Conservation (phyloP, 306 rosid species). For the Heteromeles arbutifolia region DNA sequence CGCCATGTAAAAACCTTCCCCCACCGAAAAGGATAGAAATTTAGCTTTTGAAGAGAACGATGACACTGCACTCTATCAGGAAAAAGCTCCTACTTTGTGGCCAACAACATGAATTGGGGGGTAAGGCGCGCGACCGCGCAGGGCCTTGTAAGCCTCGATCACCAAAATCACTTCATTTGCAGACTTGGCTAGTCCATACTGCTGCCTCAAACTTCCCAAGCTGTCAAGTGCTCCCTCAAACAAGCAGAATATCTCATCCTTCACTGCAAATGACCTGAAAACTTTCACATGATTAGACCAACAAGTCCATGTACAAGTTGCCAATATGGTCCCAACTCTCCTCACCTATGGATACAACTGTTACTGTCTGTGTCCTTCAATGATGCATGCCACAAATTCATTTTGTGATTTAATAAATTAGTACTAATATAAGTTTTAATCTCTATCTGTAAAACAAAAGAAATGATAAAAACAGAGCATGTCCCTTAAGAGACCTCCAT, state of each 20-base stretch:
- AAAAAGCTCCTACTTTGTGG: constrained; percentile 42
- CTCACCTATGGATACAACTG: background rate
- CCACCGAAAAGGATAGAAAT: no score
- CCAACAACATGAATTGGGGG: constrained; percentile 90
- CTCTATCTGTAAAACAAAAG: background rate
- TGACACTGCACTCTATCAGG: background rate
- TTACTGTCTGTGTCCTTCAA: background rate
- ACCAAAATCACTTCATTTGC: constrained; percentile 72
- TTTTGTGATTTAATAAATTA: no score
- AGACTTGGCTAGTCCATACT: constrained; percentile 73
- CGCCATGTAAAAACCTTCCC: no score
- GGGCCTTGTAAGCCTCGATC: constrained; percentile 91
- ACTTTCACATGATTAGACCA: background rate
- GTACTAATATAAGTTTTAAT: no score
- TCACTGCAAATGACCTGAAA: constrained; percentile 85
- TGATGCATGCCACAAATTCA: background rate
- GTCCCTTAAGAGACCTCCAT: background rate
- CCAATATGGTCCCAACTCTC: background rate
- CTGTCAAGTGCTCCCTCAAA: constrained; percentile 87
- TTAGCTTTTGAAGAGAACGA: background rate
- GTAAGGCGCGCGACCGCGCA: constrained; percentile 87
- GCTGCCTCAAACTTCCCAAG: constrained; percentile 81
- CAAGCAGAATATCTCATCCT: constrained; percentile 86
- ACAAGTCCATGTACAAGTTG: background rate
- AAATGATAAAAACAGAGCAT: background rate